phyloP scores from a whole-genome alignment of 2,329 filamentous ascomycete species.

The Orbilia blumenaviensis region DNA sequence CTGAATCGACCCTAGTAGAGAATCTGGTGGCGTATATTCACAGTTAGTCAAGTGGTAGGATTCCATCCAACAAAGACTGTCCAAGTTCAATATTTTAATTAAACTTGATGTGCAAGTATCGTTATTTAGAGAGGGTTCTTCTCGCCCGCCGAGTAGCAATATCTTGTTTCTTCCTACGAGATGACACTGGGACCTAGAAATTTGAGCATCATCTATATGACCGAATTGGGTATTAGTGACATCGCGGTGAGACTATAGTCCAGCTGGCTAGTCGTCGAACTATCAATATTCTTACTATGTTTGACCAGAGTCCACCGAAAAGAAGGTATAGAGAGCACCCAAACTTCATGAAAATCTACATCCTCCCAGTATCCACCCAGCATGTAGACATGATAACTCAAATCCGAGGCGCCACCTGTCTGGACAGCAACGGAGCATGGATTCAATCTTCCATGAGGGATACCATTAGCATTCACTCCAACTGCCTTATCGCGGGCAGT shows the following conservation, averaged over 20 bases:
- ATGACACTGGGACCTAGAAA: not conserved
- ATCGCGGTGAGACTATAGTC: too few relatives aligned
- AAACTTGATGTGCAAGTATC: not conserved
- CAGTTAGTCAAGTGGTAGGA: not conserved
- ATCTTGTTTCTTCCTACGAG: slow-evolving; percentile 10
- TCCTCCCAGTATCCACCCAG: not conserved
- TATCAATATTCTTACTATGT: slow-evolving; percentile 5
- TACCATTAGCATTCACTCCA: not conserved
- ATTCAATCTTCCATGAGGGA: slow-evolving; percentile 5
- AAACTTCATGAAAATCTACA: not conserved
- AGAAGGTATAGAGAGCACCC: slow-evolving; percentile 10
- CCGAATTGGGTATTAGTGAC: not conserved
- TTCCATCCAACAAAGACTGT: not conserved
- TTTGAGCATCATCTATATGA: not conserved
- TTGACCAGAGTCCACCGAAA: slow-evolving; percentile 22
- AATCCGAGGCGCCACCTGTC: not conserved
- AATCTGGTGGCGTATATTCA: not conserved
- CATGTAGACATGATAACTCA: slow-evolving; percentile 32
- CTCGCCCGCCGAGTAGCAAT: not conserved
- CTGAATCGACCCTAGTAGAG: not conserved
- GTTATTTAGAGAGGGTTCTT: not conserved
- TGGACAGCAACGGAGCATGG: slow-evolving; percentile 11
- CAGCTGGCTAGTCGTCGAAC: too few relatives aligned
- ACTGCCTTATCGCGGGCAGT: not conserved
- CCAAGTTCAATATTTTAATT: slow-evolving; percentile 18